A percentile compares a stretch with the other conserved stretches of the same genome.
phyloP scores from a whole-genome alignment of 768 basidiomycete genomes.

The Trichaptum fuscoviolaceum region DNA sequence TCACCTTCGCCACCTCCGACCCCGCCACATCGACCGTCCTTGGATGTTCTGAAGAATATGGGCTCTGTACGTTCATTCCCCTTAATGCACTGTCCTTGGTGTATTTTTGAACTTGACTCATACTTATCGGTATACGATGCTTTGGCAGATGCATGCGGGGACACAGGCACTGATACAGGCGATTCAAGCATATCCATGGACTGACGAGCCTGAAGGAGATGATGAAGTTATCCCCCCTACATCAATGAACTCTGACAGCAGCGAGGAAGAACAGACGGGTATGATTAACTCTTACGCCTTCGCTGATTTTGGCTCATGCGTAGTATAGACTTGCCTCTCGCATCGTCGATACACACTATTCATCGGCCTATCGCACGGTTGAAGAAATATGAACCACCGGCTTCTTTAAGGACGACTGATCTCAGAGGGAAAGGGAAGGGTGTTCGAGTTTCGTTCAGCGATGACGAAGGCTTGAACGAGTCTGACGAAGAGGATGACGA shows the following conservation, averaged over 20 bases:
- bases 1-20: slow-evolving; percentile 47
- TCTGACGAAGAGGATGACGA: slow-evolving; percentile 52
- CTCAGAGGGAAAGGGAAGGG: slow-evolving; percentile 30
- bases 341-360: slow-evolving; percentile 87
- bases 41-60: slow-evolving; percentile 56
- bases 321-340: slow-evolving; percentile 31
- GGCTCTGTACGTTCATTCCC: slow-evolving; percentile 53
- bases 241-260: slow-evolving; percentile 52
- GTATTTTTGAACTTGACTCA: slow-evolving; percentile 9
- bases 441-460: slow-evolving; percentile 6
- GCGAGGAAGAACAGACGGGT: slow-evolving; percentile 51
- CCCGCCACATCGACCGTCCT: slow-evolving; percentile 33
- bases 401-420: slow-evolving; percentile 16
- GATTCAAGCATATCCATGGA: slow-evolving; percentile 79
- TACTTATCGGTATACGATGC: slow-evolving; percentile 8
- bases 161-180: slow-evolving; percentile 89
- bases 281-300: slow-evolving; percentile 3
- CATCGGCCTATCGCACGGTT: slow-evolving; percentile 75
- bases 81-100: slow-evolving; percentile 1
- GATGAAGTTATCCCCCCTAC: slow-evolving; percentile 46
- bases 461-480: slow-evolving; percentile 16
- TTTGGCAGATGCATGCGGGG: slow-evolving; percentile 71
- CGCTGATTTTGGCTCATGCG: not conserved
- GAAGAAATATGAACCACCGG: slow-evolving; percentile 33
- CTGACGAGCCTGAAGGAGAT: slow-evolving; percentile 61